phyloP scores from a whole-genome alignment of 1,284 basidiomycete species.

The Ceratobasidium sp. region DNA sequence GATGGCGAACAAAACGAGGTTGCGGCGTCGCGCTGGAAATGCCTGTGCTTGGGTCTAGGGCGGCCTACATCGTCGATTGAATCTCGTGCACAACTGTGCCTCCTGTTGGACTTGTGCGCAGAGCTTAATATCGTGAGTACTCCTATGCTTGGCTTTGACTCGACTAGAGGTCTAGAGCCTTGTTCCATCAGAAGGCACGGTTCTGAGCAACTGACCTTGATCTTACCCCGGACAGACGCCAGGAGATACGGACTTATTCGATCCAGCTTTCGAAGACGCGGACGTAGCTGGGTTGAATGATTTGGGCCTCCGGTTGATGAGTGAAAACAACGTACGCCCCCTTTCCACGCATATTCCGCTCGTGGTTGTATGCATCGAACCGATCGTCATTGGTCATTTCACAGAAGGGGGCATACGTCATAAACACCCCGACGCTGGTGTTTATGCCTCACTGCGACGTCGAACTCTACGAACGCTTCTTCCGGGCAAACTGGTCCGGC shows the following conservation, averaged over 20 bases:
- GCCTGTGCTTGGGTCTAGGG: slow-evolving; percentile 72
- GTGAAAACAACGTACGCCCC: slow-evolving; percentile 61
- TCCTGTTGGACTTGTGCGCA: slow-evolving; percentile 64
- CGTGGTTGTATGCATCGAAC: neutral
- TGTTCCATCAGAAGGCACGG: slow-evolving; percentile 31
- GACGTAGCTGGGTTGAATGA: slow-evolving; percentile 61
- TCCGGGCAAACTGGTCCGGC: slow-evolving; percentile 66
- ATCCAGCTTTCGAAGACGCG: slow-evolving; percentile 71
- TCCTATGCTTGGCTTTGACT: slow-evolving; percentile 42
- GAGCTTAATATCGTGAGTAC: slow-evolving; percentile 64
- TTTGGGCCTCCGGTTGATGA: slow-evolving; percentile 58
- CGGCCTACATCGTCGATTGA: slow-evolving; percentile 66
- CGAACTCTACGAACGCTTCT: slow-evolving; percentile 68
- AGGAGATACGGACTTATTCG: slow-evolving; percentile 62
- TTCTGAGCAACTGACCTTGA: slow-evolving; percentile 44
- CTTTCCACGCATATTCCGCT: neutral
- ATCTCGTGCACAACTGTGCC: slow-evolving; percentile 69
- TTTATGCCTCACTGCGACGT: slow-evolving; percentile 82
- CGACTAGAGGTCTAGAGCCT: neutral
- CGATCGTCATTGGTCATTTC: slow-evolving; percentile 25
- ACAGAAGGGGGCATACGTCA: slow-evolving; percentile 47
- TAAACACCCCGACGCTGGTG: slow-evolving; percentile 60
- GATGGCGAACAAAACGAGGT: neutral
- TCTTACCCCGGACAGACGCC: slow-evolving; percentile 54
- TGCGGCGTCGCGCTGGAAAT: neutral